Evolutionary conservation across 495 filamentous ascomycete species (phyloP).

Genomic region (Aspergillus taichungensis): DNA sequence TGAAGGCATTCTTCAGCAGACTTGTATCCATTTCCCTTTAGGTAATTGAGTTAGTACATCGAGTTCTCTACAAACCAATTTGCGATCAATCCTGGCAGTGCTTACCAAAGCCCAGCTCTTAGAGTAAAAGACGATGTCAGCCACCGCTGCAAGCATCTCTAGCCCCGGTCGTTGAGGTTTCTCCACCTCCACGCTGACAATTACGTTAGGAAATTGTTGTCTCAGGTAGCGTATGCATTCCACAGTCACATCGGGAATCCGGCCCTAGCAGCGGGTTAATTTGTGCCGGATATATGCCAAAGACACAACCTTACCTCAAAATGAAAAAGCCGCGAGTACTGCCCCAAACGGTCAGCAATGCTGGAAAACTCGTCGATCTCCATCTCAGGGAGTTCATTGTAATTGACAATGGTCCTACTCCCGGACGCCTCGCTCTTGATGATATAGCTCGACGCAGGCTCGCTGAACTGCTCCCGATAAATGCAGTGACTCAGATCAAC

Average conservation of each 20-base stretch:
- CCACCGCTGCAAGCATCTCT: slow-evolving; percentile 49
- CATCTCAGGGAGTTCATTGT: slow-evolving; percentile 60
- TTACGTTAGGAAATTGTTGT: slow-evolving; percentile 31
- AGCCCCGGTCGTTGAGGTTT: slow-evolving; percentile 56
- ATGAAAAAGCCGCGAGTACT: slow-evolving; percentile 52
- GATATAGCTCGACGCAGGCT: slow-evolving; percentile 64
- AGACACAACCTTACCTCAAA: slow-evolving; percentile 50
- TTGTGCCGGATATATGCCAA: not conserved
- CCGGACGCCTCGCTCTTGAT: slow-evolving; percentile 49
- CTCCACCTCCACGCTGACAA: slow-evolving; percentile 61
- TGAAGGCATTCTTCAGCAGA: slow-evolving; percentile 42
- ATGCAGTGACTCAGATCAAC: slow-evolving; percentile 48
- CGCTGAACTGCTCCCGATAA: slow-evolving; percentile 43
- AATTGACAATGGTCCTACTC: slow-evolving; percentile 63
- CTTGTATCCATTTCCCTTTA: slow-evolving; percentile 39
- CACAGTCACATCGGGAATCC: slow-evolving; percentile 54
- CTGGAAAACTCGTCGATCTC: slow-evolving; percentile 44
- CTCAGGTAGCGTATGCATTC: slow-evolving; percentile 53
- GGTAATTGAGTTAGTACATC: not conserved
- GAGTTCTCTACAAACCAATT: no score
- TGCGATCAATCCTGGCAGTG: not conserved
- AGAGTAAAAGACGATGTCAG: slow-evolving; percentile 64
- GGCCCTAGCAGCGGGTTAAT: slow-evolving; percentile 41
- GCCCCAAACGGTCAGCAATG: slow-evolving; percentile 20
- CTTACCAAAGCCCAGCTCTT: slow-evolving; percentile 59